Evolutionary conservation across 1,284 basidiomycete genomes (phyloP), one percentile per base, ranked within the genome.

Genomic region (Hortiboletus rubellus): DNA sequence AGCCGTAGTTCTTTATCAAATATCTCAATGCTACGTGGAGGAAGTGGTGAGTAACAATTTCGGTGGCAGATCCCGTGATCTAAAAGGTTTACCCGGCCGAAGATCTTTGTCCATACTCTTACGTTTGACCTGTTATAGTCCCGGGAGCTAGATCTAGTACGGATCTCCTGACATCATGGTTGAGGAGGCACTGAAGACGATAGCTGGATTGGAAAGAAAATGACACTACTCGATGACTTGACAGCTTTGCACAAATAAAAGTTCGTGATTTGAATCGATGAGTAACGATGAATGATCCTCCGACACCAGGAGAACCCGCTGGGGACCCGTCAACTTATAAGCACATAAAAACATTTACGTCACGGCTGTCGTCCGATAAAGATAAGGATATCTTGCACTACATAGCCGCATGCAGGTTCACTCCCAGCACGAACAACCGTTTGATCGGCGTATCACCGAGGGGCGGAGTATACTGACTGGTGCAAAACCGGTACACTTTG

Each of bases 81-180:
- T 12, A n/a, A n/a, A 7, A 22, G 3, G 0, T 46, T 11, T 59
- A 58, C 27, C 3, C 22, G 10, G 40, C 67, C 7, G 63, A 66
- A 10, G 18, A 50, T 8, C 1, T 68, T 15, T 31, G 18, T 8
- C 48, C 61, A 27, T 57, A 57, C 33, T 52, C 66, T 30, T 58
- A 67, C 8, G 41, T 70, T 12, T 52, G 57, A 27, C 9, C 41
- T 3, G 58, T 67, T 33, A 22, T 57, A 1, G 58, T 70, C 2
- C 55, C 59, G 3, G 65, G 67, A 0, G 54, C 59, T 3, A 59
- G 62, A 66, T 69, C 18, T 70, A 71, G 31, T 42, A 41, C 5
- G 70, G 72, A n/a, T 60, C 55, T 27, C 67, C 67, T 0, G 60
- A 61, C 15, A 56, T 55, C 17, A 53, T 68, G 0, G 58, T 70